phyloP scores from a whole-genome alignment of 2,329 filamentous ascomycete genomes.

The Thielaviopsis punctulata region DNA sequence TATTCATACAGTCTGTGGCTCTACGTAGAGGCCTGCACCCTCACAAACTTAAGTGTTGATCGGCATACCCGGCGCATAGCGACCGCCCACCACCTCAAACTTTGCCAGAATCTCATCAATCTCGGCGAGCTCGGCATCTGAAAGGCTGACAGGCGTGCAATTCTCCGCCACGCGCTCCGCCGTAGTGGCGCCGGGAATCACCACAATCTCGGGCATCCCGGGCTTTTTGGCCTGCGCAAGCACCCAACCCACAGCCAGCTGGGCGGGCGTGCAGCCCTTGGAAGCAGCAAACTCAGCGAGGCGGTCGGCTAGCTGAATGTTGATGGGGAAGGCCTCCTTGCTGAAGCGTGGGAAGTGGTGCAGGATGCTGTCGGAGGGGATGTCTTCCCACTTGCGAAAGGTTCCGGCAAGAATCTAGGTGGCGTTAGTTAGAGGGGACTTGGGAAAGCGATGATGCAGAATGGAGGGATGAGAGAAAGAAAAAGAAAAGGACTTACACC shows the following conservation, averaged over 20 bases:
- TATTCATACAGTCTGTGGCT: too few species aligned
- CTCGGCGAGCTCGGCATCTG: slow-evolving; percentile 30
- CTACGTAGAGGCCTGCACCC: too few species aligned
- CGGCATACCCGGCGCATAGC: slow-evolving; percentile 26
- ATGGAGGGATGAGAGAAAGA: slow-evolving; percentile 6
- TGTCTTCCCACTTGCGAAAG: slow-evolving; percentile 34
- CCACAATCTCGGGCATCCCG: slow-evolving; percentile 41
- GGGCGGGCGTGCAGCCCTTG: slow-evolving; percentile 43
- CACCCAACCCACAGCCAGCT: slow-evolving; percentile 52
- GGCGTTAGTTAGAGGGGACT: slow-evolving; percentile 22
- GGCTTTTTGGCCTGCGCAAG: slow-evolving; percentile 29
- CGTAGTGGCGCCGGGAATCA: slow-evolving; percentile 48
- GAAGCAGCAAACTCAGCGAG: slow-evolving; percentile 39
- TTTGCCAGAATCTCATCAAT: slow-evolving; percentile 32
- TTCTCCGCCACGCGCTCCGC: slow-evolving; percentile 44
- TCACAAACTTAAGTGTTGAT: slow-evolving; percentile 25
- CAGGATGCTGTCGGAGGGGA: slow-evolving; percentile 33
- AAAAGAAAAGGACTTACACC: slow-evolving; percentile 22
- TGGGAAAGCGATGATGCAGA: too few species aligned
- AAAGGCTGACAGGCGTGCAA: slow-evolving; percentile 29
- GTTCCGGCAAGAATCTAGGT: slow-evolving; percentile 36
- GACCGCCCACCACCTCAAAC: slow-evolving; percentile 29
- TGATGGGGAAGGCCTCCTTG: slow-evolving; percentile 43
- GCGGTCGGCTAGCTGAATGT: slow-evolving; percentile 42
- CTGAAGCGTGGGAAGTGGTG: slow-evolving; percentile 40